Base-by-base conservation (phyloP, 331 rosid species). In the Stylosanthes scabra region DNA sequence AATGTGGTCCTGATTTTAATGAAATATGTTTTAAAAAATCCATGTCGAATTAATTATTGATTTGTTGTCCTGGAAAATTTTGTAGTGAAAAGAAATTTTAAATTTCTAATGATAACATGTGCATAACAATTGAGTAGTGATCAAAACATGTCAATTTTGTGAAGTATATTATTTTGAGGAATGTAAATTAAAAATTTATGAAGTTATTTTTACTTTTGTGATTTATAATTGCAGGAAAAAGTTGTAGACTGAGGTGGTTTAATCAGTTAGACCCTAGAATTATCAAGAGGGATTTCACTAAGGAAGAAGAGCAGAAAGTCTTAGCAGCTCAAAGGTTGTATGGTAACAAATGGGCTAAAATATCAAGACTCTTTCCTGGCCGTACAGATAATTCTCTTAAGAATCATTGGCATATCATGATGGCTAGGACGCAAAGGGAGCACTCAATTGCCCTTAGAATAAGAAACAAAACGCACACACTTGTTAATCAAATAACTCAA, bases 211-310 rank as follows among this genome's bases (percentile, higher is more conserved):
- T 9, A 41, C 6, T 2, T 25, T 13, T 20, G 11, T 2, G 7
- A 16, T 7, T 0, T 20, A 20, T 41, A 13, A 70, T 59, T 86
- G 58, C 52, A 90, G 96, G 91, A 0, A 88, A 90, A 68, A 90
- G 96, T 71, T 90, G 96, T 72, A 86, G 96, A 83, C 64, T 88
- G 72, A 88, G 96, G 68, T 90, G 96, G 96, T 83, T 81, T 76
- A 90, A 90, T 74, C 96, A 90, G 64, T 83, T 90, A 52, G 88
- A 90, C 74, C 96, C 96, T 13, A 77, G 83, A 66, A 86, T 90
- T 11, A 90, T 83, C 81, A 75, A 69, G 47, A 71, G 70, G 77
- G 63, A 86, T 10, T 90, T 90, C 39, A 81, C 56, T 15, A 80
- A 84, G 60, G 91, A 86, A 65, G 96, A 90, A 46, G 93, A 90